Conservation (phyloP, 345 rosid genomes). For the Citrus maxima region DNA sequence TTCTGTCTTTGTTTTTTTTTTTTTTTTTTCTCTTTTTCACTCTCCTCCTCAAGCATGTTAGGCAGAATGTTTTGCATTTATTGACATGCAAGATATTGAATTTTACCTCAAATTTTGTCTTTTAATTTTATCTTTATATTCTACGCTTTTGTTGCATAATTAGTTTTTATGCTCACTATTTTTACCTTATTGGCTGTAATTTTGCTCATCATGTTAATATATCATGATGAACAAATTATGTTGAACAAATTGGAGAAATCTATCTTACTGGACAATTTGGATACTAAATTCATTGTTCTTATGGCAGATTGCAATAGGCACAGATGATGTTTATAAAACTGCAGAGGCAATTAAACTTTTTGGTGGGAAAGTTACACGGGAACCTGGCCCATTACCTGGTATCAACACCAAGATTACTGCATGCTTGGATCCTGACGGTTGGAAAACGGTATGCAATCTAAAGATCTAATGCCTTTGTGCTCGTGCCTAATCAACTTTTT, state of each 20-base stretch:
- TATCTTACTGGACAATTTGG: neutral
- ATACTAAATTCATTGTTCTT: constrained; percentile 1
- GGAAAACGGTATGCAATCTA: constrained; percentile 75
- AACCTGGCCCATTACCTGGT: constrained; percentile 98
- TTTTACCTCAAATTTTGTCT: neutral
- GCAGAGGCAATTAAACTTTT: constrained; percentile 79
- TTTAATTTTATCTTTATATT: neutral
- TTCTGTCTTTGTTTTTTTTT: neutral
- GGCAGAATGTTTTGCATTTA: neutral
- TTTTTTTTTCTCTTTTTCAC: too few relatives aligned
- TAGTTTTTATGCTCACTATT: neutral
- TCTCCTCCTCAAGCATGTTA: neutral
- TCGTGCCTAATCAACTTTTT: neutral
- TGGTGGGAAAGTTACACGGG: constrained; percentile 89
- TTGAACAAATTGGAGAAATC: neutral
- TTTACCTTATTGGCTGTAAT: neutral
- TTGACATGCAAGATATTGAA: neutral
- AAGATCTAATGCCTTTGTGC: constrained; percentile 7
- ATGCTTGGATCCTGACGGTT: constrained; percentile 96
- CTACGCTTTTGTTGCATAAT: neutral
- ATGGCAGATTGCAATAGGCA: constrained; percentile 90
- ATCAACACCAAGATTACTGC: constrained; percentile 93
- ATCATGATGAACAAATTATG: constrained; percentile 1
- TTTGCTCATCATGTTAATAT: constrained; percentile 1
- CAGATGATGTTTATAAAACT: constrained; percentile 92